phyloP scores from a whole-genome alignment of 228 moss, liverwort and hornwort genomes.

The Sphagnum magellanicum region DNA sequence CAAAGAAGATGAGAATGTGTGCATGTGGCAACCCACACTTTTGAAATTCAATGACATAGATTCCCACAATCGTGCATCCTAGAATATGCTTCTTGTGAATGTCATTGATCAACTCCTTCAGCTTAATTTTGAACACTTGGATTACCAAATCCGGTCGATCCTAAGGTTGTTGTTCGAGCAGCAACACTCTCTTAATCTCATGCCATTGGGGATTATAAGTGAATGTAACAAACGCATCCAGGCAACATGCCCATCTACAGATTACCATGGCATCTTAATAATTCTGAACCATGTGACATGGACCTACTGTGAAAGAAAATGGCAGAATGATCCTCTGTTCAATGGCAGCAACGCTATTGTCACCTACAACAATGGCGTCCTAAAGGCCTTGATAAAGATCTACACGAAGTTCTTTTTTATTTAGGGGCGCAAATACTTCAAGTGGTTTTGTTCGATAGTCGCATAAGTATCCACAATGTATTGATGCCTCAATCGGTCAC shows the following conservation, averaged over 20 bases:
- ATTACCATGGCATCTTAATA: slow-evolving; percentile 3
- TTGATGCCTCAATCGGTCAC: neutral
- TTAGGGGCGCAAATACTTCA: neutral
- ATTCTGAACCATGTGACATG: neutral
- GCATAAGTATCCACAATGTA: neutral
- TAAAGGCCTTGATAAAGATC: neutral
- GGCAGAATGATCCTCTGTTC: neutral
- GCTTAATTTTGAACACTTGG: neutral
- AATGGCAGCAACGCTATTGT: neutral
- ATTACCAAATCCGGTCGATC: slow-evolving; percentile 3
- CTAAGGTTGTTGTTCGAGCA: neutral
- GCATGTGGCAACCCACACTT: too few relatives aligned
- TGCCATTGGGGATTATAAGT: neutral
- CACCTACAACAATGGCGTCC: neutral
- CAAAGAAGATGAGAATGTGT: too few relatives aligned
- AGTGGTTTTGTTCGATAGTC: neutral
- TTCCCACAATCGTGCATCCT: too few relatives aligned
- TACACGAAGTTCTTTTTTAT: neutral
- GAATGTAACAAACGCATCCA: slow-evolving; percentile 1
- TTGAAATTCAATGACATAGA: too few relatives aligned
- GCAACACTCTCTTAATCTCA: neutral
- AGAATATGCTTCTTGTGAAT: neutral
- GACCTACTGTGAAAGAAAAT: neutral
- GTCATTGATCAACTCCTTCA: neutral
- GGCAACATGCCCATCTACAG: neutral